A percentile compares a stretch with the other conserved stretches of the same genome.
phyloP scores from a whole-genome alignment of 2,329 filamentous ascomycete genomes.

The Albophoma yamanashiensis region DNA sequence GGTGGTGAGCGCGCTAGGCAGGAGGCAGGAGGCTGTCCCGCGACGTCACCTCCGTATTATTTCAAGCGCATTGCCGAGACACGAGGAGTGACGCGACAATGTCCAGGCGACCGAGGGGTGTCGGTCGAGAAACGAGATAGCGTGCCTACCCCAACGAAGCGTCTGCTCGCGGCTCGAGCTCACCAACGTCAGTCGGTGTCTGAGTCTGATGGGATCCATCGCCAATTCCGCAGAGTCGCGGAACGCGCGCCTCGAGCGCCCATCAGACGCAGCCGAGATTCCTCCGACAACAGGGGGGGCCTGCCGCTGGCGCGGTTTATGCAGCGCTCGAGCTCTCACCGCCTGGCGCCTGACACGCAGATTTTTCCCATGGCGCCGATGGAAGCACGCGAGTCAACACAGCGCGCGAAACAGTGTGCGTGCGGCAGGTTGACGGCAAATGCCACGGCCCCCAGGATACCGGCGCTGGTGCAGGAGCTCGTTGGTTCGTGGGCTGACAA shows the following conservation, averaged over 20 bases:
- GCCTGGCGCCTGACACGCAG: neutral
- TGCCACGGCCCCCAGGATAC: neutral
- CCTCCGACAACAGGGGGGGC: neutral
- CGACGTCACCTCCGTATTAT: neutral
- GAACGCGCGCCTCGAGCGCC: neutral
- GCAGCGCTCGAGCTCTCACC: neutral
- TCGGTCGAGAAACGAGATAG: neutral
- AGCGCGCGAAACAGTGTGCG: neutral
- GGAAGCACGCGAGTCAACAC: neutral
- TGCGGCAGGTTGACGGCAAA: neutral
- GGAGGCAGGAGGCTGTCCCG: neutral
- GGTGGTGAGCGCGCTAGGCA: neutral
- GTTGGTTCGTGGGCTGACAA: conserved; percentile 1
- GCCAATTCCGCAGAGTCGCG: neutral
- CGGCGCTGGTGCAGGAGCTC: neutral
- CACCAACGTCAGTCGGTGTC: neutral
- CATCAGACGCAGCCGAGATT: neutral
- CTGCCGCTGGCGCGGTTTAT: neutral
- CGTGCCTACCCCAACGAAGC: neutral
- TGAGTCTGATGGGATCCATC: neutral
- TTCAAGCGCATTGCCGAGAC: neutral
- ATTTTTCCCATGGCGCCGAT: neutral
- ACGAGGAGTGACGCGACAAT: neutral
- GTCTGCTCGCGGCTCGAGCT: neutral
- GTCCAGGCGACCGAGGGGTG: neutral